Evolutionary conservation across 176 grass and related monocot species (phyloP).

Genomic region (Oryza longistaminata): DNA sequence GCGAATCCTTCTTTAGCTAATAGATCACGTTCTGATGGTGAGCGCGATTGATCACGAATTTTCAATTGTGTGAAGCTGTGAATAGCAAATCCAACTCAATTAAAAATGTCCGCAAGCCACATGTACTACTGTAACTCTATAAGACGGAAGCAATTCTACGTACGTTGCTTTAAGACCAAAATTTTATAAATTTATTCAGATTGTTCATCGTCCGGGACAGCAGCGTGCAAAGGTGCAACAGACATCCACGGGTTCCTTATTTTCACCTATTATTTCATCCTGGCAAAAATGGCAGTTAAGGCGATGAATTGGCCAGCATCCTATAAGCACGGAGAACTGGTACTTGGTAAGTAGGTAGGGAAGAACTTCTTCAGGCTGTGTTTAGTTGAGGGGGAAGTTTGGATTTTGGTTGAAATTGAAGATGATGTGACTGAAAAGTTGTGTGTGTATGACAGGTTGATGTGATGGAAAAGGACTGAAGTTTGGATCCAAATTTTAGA

Average conservation of each 20-base stretch:
- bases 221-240: not conserved
- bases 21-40: no score
- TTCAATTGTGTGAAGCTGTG: no score
- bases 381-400: no score
- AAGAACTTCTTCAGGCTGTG: constrained; percentile 57
- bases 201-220: not conserved
- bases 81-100: no score
- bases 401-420: no score
- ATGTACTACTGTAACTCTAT: not conserved
- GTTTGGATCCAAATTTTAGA: no score
- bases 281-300: not conserved
- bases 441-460: no score
- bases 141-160: not conserved
- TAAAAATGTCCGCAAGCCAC: no score
- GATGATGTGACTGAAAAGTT: no score
- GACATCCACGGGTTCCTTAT: not conserved
- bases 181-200: constrained; percentile 39
- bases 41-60: no score
- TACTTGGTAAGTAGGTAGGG: constrained; percentile 42
- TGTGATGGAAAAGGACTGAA: no score
- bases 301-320: constrained; percentile 52
- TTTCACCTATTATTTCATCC: not conserved
- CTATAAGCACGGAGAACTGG: constrained; percentile 42
- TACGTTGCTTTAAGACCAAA: not conserved
- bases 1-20: no score